phyloP scores from a whole-genome alignment of 1,284 basidiomycete genomes.

The Pseudozyma thailandica region DNA sequence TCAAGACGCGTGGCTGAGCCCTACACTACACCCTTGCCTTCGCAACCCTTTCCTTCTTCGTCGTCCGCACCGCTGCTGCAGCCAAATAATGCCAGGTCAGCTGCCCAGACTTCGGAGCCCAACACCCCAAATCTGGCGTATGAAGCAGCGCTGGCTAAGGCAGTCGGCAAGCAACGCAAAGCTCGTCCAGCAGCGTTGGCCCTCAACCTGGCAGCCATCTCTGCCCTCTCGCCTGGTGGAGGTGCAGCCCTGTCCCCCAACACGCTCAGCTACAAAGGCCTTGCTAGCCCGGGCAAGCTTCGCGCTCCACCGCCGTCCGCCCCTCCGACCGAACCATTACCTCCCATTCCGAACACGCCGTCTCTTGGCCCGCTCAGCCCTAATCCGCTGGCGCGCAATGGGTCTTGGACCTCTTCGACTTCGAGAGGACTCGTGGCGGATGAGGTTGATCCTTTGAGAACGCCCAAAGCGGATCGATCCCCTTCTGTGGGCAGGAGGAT shows the following conservation, averaged over 20 bases:
- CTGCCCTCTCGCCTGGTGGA: slow-evolving; percentile 8
- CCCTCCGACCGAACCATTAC: slow-evolving; percentile 51
- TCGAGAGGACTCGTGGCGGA: background rate
- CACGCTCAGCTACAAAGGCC: slow-evolving; percentile 14
- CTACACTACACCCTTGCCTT: slow-evolving; percentile 28
- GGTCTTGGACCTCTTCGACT: slow-evolving; percentile 12
- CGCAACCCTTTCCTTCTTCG: slow-evolving; percentile 23
- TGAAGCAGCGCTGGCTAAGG: slow-evolving; percentile 28
- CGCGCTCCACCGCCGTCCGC: slow-evolving; percentile 45
- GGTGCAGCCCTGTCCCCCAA: slow-evolving; percentile 9
- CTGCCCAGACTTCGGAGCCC: slow-evolving; percentile 17
- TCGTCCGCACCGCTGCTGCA: slow-evolving; percentile 11
- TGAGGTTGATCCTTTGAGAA: slow-evolving; percentile 8
- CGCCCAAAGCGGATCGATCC: slow-evolving; percentile 10
- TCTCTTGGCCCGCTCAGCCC: slow-evolving; percentile 27
- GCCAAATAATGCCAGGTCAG: background rate
- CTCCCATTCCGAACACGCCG: slow-evolving; percentile 52
- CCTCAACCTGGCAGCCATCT: slow-evolving; percentile 16
- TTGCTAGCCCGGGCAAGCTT: slow-evolving; percentile 32
- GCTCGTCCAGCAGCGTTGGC: slow-evolving; percentile 39
- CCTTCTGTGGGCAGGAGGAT: background rate
- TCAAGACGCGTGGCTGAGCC: slow-evolving; percentile 4
- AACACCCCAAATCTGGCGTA: slow-evolving; percentile 34
- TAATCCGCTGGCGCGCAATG: slow-evolving; percentile 3
- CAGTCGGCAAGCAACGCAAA: slow-evolving; percentile 38